These are phyloP conservation scores for Cymodocea nodosa DNA, from an alignment of 116 monocot genomes.

Conservation along the genomic window DNA sequence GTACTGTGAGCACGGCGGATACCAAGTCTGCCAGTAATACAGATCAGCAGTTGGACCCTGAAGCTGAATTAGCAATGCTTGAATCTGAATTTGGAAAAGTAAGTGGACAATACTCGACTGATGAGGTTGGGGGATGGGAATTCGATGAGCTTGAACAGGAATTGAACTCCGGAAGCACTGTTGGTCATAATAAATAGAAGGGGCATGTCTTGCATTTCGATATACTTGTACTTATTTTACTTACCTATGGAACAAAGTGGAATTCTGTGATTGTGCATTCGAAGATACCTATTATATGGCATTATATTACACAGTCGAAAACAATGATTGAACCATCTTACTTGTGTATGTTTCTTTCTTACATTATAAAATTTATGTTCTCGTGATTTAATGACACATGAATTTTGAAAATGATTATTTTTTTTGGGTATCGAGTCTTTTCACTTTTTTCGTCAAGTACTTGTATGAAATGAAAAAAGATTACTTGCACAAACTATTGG, in stretches of 20 bases:
- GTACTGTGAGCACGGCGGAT: neutral
- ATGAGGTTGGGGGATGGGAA: constrained; percentile 88
- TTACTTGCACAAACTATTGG: no score
- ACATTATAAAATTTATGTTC: no score
- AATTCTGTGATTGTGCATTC: no score
- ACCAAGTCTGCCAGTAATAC: neutral
- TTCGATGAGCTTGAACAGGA: constrained; percentile 94
- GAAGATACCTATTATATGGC: no score
- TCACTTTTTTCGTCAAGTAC: no score
- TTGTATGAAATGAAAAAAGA: no score
- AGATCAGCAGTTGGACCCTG: constrained; percentile 24
- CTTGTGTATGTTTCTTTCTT: no score
- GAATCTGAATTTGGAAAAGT: constrained; percentile 47
- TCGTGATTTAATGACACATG: no score
- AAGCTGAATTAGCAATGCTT: constrained; percentile 57
- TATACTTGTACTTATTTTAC: neutral
- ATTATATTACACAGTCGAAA: no score
- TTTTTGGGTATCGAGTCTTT: no score
- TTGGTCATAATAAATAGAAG: constrained; percentile 5
- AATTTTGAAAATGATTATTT: no score
- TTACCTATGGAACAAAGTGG: neutral
- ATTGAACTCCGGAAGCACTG: constrained; percentile 16
- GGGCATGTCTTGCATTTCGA: neutral
- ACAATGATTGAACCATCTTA: no score
- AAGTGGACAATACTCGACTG: constrained; percentile 29